Base-by-base conservation (phyloP, 805 yeast genomes). In the Saturnispora sekii region DNA sequence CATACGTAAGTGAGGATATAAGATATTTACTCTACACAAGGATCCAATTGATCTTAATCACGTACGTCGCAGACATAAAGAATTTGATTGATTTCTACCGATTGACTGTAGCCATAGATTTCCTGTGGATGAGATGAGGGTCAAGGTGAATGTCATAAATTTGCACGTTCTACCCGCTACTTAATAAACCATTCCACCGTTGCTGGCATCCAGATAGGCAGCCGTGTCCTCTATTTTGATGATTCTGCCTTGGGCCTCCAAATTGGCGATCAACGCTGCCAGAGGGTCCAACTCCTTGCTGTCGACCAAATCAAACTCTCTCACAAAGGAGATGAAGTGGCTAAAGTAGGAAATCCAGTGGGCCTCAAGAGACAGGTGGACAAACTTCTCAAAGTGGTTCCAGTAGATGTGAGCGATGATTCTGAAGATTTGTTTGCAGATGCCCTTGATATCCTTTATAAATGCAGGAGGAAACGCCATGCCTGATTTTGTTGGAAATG, bases 321-420 rank as follows among this genome's bases (percentile, higher is more conserved):
- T 81, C 11, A 84, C 76, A 58, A 93, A 86, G 43, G 95, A 82
- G 37, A 90, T 75, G 57, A 84, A 93, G 61, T 93, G 98, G 12
- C 96, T 93, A 65, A 94, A 93, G 55, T 89, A 85, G 3, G 97
- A 89, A 63, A 93, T 93, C 95, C 96, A 93, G 61, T 93, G 97
- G 1, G 97, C 96, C 61, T 93, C 98, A 48, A 93, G 64, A 2
- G 95, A 81, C 48, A 93, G 65, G 61, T 93, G 97, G n/a, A 90
- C 79, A 18, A 90, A 75, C 59, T 83, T 87, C 53, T 90, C 98
- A 63, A 88, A 93, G 62, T 93, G 98, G 61, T 88, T 87, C 65
- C 87, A 85, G 61, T 89, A 93, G 33, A 93, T 79, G 59, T 89
- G 96, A 4, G 98, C 98, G 66, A 90, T 89, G 12, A 93, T 85